phyloP scores from a whole-genome alignment of 1,284 basidiomycete species.

The Lignosus rhinocerotis region DNA sequence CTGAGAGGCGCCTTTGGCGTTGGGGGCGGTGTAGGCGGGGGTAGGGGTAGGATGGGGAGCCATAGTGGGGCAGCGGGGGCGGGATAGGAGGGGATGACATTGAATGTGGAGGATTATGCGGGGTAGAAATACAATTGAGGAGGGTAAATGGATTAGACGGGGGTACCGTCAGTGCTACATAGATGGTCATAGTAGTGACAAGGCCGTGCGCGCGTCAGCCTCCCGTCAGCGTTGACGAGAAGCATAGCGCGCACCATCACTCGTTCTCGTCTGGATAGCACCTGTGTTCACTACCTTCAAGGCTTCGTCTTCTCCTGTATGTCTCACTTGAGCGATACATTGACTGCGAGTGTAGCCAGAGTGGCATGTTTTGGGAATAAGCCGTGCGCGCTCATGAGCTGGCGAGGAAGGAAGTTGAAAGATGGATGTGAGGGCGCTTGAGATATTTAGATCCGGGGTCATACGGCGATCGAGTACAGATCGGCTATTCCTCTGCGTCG shows the following conservation, averaged over 20 bases:
- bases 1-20: constrained; percentile 21
- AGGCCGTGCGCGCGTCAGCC: constrained; percentile 9
- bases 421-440: neutral
- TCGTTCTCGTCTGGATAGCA: constrained; percentile 5
- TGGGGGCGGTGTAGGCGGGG: constrained; percentile 14
- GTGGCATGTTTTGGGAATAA: neutral
- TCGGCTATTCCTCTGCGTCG: neutral
- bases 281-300: constrained; percentile 8
- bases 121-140: constrained; percentile 15
- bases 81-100: neutral
- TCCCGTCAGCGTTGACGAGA: constrained; percentile 6
- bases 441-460: neutral
- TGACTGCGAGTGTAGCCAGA: neutral
- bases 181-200: constrained; percentile 1
- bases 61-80: constrained; percentile 5
- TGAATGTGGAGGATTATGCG: neutral
- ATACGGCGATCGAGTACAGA: neutral
- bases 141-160: constrained; percentile 16
- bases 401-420: neutral
- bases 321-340: neutral
- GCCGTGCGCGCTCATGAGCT: neutral
- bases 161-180: neutral
- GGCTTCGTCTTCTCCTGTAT: no score
- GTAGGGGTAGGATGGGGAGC: constrained; percentile 1
- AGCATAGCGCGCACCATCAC: constrained; percentile 11